These are phyloP conservation scores for Cyberlindnera sargentensis DNA, from an alignment of 805 yeast genomes.

Conservation along the genomic window DNA sequence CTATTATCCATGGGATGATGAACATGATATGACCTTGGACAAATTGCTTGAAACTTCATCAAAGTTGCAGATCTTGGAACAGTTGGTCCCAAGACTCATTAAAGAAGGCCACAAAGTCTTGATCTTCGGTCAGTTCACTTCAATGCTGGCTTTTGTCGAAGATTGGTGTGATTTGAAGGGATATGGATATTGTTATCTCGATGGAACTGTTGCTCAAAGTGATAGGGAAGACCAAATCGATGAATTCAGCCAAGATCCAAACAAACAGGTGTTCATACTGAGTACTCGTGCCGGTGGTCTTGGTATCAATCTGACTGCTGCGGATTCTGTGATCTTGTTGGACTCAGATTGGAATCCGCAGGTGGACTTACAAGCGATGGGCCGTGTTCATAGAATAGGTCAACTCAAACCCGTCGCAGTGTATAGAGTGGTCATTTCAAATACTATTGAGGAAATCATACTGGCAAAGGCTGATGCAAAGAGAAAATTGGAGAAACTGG, in stretches of 20 bases:
- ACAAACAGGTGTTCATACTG: constrained; percentile 53
- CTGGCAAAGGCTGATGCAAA: constrained; percentile 75
- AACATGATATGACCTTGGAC: constrained; percentile 31
- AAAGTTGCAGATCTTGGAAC: constrained; percentile 64
- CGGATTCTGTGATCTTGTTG: constrained; percentile 84
- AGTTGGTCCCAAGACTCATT: constrained; percentile 47
- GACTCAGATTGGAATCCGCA: constrained; percentile 99
- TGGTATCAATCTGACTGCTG: constrained; percentile 79
- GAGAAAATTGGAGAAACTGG: constrained; percentile 68
- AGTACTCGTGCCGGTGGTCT: constrained; percentile 95
- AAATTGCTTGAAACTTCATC: constrained; percentile 53
- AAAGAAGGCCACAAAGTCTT: constrained; percentile 57
- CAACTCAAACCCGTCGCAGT: constrained; percentile 79
- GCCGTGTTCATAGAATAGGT: constrained; percentile 90
- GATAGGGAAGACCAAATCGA: constrained; percentile 61
- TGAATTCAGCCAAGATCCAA: constrained; percentile 31
- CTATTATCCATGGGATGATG: constrained; percentile 65
- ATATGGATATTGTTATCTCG: constrained; percentile 52
- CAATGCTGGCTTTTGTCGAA: constrained; percentile 70
- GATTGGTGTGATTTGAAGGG: constrained; percentile 58
- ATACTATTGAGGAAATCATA: constrained; percentile 79
- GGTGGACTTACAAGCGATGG: constrained; percentile 94
- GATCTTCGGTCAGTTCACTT: constrained; percentile 82
- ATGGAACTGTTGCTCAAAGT: constrained; percentile 64
- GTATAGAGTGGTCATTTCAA: constrained; percentile 66